phyloP scores from a whole-genome alignment of 2,329 filamentous ascomycete species.

The Pyricularia pennisetigena region DNA sequence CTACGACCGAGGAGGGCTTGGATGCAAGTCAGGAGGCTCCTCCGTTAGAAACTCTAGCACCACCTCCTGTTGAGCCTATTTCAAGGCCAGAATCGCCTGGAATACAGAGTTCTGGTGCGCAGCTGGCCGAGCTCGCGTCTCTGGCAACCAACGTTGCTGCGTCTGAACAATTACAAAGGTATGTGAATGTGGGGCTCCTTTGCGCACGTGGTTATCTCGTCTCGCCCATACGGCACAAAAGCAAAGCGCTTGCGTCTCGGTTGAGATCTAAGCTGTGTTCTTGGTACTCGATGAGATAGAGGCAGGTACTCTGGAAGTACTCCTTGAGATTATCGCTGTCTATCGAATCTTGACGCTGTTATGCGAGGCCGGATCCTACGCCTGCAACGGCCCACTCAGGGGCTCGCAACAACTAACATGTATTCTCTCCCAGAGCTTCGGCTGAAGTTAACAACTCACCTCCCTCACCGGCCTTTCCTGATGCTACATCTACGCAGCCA shows the following conservation, averaged over 20 bases:
- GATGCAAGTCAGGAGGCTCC: constrained; percentile 25
- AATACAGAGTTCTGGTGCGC: constrained; percentile 31
- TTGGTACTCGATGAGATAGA: background rate
- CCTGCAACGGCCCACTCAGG: background rate
- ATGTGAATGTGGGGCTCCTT: background rate
- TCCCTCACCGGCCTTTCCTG: background rate
- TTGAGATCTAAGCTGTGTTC: background rate
- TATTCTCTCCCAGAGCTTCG: background rate
- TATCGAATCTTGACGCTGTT: background rate
- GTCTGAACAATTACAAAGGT: background rate
- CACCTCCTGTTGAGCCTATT: constrained; percentile 32
- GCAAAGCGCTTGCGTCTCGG: background rate
- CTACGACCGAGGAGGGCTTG: background rate
- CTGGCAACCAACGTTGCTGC: constrained; percentile 28
- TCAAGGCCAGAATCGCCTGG: constrained; percentile 40
- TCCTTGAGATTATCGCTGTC: background rate
- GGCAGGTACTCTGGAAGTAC: background rate
- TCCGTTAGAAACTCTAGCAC: constrained; percentile 18
- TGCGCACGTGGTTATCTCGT: background rate
- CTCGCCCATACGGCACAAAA: background rate
- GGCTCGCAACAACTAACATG: background rate
- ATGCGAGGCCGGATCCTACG: background rate
- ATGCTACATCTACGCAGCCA: background rate
- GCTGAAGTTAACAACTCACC: background rate
- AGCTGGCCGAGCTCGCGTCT: constrained; percentile 35